A percentile compares a stretch with the other conserved stretches of the same genome.
Evolutionary conservation across 1,284 basidiomycete genomes (phyloP).

Genomic region (Volvariella volvacea): DNA sequence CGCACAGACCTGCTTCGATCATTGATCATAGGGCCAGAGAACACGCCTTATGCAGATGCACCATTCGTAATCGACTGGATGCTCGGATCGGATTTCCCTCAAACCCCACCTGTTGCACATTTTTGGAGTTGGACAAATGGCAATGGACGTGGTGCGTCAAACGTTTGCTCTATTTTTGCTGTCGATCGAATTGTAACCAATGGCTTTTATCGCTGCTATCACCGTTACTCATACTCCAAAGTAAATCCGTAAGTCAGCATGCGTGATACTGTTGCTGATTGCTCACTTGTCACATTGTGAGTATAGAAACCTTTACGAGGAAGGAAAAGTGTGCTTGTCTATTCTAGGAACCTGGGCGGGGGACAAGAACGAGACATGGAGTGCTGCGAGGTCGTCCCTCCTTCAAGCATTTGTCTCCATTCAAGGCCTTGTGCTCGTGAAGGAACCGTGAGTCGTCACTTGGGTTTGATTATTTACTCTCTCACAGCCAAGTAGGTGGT

Average conservation of each 20-base stretch:
- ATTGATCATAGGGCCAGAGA: slow-evolving; percentile 88
- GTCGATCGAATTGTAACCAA: neutral
- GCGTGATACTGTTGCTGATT: neutral
- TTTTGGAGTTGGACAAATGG: slow-evolving; percentile 94
- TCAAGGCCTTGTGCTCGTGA: slow-evolving; percentile 87
- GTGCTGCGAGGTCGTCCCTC: slow-evolving; percentile 71
- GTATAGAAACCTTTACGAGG: slow-evolving; percentile 83
- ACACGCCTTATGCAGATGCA: slow-evolving; percentile 90
- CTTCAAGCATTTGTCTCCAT: slow-evolving; percentile 93
- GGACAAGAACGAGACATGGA: slow-evolving; percentile 84
- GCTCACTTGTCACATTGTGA: slow-evolving; percentile 5
- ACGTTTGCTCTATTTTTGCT: neutral
- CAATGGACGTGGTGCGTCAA: slow-evolving; percentile 69
- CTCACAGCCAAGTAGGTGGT: slow-evolving; percentile 52
- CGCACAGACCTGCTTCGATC: slow-evolving; percentile 81
- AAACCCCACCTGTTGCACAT: slow-evolving; percentile 81
- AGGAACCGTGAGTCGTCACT: slow-evolving; percentile 65
- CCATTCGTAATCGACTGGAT: slow-evolving; percentile 95
- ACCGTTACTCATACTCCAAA: slow-evolving; percentile 17
- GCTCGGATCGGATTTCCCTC: slow-evolving; percentile 83
- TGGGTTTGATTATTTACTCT: neutral
- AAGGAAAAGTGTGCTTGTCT: slow-evolving; percentile 91
- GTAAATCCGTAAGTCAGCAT: slow-evolving; percentile 62
- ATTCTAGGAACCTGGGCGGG: slow-evolving; percentile 91
- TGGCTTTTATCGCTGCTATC: slow-evolving; percentile 1